Evolutionary conservation across 2,329 filamentous ascomycete genomes (phyloP), one percentile per base, ranked within the genome.

Genomic region (Monosporascus sp.): DNA sequence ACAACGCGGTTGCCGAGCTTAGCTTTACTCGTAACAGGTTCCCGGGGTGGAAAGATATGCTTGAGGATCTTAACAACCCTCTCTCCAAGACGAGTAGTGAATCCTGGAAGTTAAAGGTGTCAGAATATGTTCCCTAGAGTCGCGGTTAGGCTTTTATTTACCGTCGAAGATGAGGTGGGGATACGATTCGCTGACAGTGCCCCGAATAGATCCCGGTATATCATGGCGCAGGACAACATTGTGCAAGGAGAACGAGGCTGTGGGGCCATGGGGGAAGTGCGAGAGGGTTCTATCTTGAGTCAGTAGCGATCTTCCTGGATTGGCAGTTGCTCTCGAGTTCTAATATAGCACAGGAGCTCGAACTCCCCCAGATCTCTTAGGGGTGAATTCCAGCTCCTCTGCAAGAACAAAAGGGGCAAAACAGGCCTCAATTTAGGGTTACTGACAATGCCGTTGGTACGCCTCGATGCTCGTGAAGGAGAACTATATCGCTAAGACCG

Each of bases 161-260:
- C 65, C 91, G 65, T 99, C 94, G 63, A 99, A 97, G 57, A 99
- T 89, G 3, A 99, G 77, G 65, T 97, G 93, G 0, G 94, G 94
- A 63, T 97, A 99, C 38, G 85, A 87, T 72, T 99, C 94, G 56
- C 85, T 90, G 47, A 97, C 90, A 1, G 91, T 96, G 47, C 94
- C 94, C 53, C 89, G 82, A 8, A 90, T 83, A 43, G 87, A 84
- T 58, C 94, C 91, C 1, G 94, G 93, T 20, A 99, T 96, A 68
- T 99, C 94, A 55, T 92, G 89, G 45, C 94, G 85, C 49, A 99
- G 77, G 9, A 97, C 87, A 3, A 97, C 93, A 60, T 99, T 97
- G 70, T 96, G 90, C 18, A 97, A 76, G 5, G 87, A 91, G 71
- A 96, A 96, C 9, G 88, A 91, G 31, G 87, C 86, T 5, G 89